These are phyloP conservation scores for Phytophthora megakarya DNA, from an alignment of 352 stramenopile genomes.

Conservation along the genomic window DNA sequence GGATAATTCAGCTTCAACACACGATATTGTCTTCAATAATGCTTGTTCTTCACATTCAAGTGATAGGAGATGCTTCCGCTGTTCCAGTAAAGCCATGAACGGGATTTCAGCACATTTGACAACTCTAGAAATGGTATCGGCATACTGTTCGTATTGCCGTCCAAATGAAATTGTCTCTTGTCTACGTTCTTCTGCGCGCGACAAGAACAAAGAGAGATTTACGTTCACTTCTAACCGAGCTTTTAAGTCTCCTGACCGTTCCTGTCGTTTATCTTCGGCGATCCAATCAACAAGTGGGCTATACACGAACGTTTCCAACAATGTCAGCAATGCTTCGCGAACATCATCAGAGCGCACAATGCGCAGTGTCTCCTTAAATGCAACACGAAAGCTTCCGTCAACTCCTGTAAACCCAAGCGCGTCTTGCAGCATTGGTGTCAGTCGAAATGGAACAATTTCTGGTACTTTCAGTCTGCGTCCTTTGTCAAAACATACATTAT, in stretches of 20 bases:
- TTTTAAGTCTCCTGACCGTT: constrained; percentile 53
- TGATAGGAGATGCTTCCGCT: constrained; percentile 22
- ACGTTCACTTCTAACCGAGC: constrained; percentile 83
- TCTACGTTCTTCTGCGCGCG: constrained; percentile 72
- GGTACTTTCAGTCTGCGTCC: constrained; percentile 86
- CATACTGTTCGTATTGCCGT: constrained; percentile 35
- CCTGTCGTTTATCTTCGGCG: constrained; percentile 43
- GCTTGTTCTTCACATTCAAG: constrained; percentile 38
- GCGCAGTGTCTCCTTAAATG: constrained; percentile 76
- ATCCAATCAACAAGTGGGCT: constrained; percentile 85
- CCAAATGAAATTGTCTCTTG: constrained; percentile 65
- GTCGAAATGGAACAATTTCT: constrained; percentile 90
- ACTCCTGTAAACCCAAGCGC: constrained; percentile 76
- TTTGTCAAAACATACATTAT: constrained; percentile 93
- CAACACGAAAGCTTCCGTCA: constrained; percentile 71
- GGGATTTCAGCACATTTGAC: constrained; percentile 26
- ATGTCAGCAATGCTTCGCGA: constrained; percentile 69
- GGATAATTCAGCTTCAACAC: constrained; percentile 15
- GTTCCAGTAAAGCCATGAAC: constrained; percentile 25
- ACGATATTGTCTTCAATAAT: constrained; percentile 18
- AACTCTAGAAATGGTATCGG: constrained; percentile 23
- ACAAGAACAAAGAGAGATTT: constrained; percentile 87
- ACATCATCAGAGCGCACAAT: constrained; percentile 66
- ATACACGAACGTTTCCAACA: constrained; percentile 89
- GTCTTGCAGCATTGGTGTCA: constrained; percentile 85